Evolutionary conservation across 768 basidiomycete genomes (phyloP), one percentile per base, ranked within the genome.

Genomic region (Fibroporia radiculosa): DNA sequence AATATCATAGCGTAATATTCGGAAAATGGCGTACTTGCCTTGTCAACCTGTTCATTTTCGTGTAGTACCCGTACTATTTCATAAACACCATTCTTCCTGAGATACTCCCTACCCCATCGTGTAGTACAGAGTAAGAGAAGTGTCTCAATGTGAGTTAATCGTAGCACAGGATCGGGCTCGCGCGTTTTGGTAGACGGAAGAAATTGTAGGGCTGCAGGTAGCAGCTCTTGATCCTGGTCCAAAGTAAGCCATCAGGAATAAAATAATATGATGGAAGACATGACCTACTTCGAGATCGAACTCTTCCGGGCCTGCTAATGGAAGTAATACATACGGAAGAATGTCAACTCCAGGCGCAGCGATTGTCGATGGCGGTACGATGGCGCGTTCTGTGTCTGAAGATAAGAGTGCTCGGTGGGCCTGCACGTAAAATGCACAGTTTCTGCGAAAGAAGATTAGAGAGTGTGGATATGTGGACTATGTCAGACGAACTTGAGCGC

Each of bases 241-340:
- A 27, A 32, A n/a, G 19, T 4, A 4, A 28, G 29, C 28, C 14
- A 35, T 23, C 32, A 19, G 33, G 3, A 12, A 6, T 14, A 14
- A 18, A 13, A 32, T n/a, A 46, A 23, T 16, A 40, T 4, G 40
- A 16, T 16, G n/a, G 20, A n/a, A 31, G 29, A n/a, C 10, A 8
- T 3, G 12, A 25, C 70, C 42, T 53, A 89, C 90, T 49, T 97
- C 93, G 1, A 95, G 71, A 45, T 96, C 93, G 48, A 89, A 82
- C 63, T 98, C 96, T 63, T 98, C 96, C 1, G 92, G 85, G 5
- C 95, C 93, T 32, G 95, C 92, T 2, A 99, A 70, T 0, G 96
- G 95, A 0, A 93, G 75, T 3, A 99, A 72, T 10, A 99, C 71
- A 57, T 81, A 86, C 0, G 90, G 84, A 8, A 98, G 71, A 2